Base-by-base conservation (phyloP, 768 basidiomycete species). In the Lentinula guzmanii region DNA sequence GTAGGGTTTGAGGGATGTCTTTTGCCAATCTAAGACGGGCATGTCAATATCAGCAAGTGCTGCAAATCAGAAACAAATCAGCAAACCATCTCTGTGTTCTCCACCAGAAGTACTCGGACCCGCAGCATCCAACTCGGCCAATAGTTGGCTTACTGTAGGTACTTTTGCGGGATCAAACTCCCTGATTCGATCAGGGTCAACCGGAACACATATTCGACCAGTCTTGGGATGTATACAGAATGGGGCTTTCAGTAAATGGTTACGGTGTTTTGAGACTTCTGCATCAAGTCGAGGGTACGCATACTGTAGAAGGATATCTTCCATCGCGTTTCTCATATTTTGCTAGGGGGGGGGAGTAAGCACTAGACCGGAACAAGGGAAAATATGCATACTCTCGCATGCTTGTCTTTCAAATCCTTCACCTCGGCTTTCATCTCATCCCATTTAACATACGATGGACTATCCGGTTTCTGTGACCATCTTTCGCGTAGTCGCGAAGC, bases 201-300 rank as follows among this genome's bases (percentile, higher is more conserved):
- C 79, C 1, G 96, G 97, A 2, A 99, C 92, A 70, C 96, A 99
- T 8, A 99, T 86, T 34, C 94, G 85, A 1, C 96, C 97, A 2
- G 97, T 99, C 65, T 92, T 92, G 0, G 97, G 97, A 73, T 99
- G 97, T 0, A 98, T 79, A 70, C 95, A 97, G 74, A 99, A 99
- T 0, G 97, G 97, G 21, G 93, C 90, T 75, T 99, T 99, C 58
- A 99, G 83, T 76, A 99, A 81, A 78, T 99, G 97, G 76, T 99
- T 98, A 54, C 95, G 84, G 70, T 95, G 93, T 69, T 98, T 96
- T 2, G 95, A 95, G 33, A 99, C 97, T 72, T 99, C 97, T 13
- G 91, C 91, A 72, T 99, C 97, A 58, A 99, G 83, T 11, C 97
- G 86, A 1, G 96, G 96, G 73, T 98, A 99, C 0, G 91, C 96